Conservation (phyloP, 2,329 filamentous ascomycete species). For the Arthrinium phaeospermum region DNA sequence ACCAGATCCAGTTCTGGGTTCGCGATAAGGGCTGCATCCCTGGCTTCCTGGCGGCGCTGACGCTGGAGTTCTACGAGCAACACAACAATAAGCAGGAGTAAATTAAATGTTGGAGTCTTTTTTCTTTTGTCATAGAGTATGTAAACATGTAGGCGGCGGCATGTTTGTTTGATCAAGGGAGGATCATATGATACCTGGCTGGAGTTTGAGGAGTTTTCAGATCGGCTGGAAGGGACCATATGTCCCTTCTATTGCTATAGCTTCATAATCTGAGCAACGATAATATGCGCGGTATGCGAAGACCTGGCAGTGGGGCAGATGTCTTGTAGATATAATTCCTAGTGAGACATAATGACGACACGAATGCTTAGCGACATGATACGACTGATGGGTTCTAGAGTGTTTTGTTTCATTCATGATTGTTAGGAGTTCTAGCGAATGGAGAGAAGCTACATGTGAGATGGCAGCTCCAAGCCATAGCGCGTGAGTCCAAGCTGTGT, state of each 20-base stretch:
- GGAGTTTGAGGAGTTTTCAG: slow-evolving; percentile 17
- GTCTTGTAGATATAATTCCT: not conserved
- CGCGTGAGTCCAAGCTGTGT: not conserved
- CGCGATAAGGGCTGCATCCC: slow-evolving; percentile 92
- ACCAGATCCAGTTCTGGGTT: slow-evolving; percentile 95
- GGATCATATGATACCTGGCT: slow-evolving; percentile 14
- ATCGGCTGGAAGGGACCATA: not conserved
- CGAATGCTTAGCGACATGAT: not conserved
- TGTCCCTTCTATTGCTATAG: not conserved
- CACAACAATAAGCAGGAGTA: not conserved
- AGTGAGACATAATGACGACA: not conserved
- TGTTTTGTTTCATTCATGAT: not conserved
- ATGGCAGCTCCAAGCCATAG: not conserved
- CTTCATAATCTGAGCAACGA: slow-evolving; percentile 15
- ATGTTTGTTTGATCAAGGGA: not conserved
- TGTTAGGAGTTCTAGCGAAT: not conserved
- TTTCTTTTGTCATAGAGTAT: not conserved
- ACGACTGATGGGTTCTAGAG: not conserved
- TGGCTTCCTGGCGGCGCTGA: slow-evolving; percentile 88
- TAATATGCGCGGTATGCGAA: not conserved
- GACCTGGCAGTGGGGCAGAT: too few relatives aligned
- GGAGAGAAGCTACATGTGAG: not conserved
- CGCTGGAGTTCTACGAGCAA: slow-evolving; percentile 90
- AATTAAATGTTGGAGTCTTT: not conserved
- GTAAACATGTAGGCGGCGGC: not conserved